Base-by-base conservation (phyloP, 2,329 filamentous ascomycete species). In the Colletotrichum endophyticum region DNA sequence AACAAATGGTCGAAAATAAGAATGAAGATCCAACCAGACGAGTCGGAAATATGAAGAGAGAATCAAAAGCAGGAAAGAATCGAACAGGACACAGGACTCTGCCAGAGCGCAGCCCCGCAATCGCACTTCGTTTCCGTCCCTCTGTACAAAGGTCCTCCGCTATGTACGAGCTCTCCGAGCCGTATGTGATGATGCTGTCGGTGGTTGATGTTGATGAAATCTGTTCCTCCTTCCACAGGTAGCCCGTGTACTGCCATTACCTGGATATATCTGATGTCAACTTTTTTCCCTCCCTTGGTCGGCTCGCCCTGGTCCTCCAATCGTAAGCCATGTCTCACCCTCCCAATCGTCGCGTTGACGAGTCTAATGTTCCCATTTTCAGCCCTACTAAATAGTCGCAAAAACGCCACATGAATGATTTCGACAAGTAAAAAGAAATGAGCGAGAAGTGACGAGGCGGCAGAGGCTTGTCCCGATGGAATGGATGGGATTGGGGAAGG, bases 371-470 rank as follows among this genome's bases (percentile, higher is more conserved):
- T 66, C 64, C 70, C 57, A 44, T 73, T 73, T 69, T 64, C 64
- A 66, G 73, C 70, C 73, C 66, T 61, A 61, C 36, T 49, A 61
- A 76, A 25, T 27, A 69, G 49, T 63, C 49, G 2, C 39, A 34
- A 76, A 66, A 76, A 76, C 73, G 73, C 73, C 70, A 66, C 59
- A 13, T 76, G 28, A 66, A 76, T 73, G 70, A 73, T 61, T 66
- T 49, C n/a, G 28, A 73, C 66, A n/a, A 69, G 64, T 73, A 59
- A 56, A 72, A 68, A 61, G 12, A 61, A 53, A 30, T 39, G 25
- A 36, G 36, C 11, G 16, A 63, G 19, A 25, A 27, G 19, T 39
- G 15, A 64, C 25, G 22, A 25, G 16, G 30, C 9, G 62, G 27
- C 32, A 36, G 13, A 44, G n/a, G 71, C 56, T 28, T 62, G 32